These are phyloP conservation scores for Vanrija sp. DNA, from an alignment of 1,284 basidiomycete genomes.

Conservation along the genomic window DNA sequence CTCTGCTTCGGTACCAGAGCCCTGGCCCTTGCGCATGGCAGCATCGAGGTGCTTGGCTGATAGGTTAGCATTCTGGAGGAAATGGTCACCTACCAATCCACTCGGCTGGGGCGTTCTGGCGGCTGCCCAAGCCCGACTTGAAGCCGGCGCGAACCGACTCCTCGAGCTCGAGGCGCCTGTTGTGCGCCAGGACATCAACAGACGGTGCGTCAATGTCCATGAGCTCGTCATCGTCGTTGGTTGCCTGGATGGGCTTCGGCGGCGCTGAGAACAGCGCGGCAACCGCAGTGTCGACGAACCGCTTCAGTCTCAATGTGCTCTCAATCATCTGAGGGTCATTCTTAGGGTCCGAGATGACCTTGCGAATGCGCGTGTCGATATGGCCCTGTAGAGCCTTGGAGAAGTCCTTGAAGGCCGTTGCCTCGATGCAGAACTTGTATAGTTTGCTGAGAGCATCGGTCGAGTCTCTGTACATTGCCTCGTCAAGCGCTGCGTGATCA, in stretches of 20 bases:
- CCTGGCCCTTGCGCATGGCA: slow-evolving; percentile 80
- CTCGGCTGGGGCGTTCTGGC: slow-evolving; percentile 85
- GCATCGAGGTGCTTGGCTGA: slow-evolving; percentile 80
- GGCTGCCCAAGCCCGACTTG: slow-evolving; percentile 70
- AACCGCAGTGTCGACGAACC: slow-evolving; percentile 58
- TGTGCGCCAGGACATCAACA: not conserved
- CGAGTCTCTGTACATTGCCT: slow-evolving; percentile 58
- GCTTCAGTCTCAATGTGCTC: slow-evolving; percentile 66
- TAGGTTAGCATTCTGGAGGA: not conserved
- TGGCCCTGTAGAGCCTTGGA: slow-evolving; percentile 62
- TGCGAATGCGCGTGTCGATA: slow-evolving; percentile 41
- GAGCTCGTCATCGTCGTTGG: not conserved
- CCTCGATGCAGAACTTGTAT: slow-evolving; percentile 63
- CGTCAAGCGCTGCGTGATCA: slow-evolving; percentile 55
- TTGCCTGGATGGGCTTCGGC: not conserved
- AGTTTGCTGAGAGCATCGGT: slow-evolving; percentile 56
- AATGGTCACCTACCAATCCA: slow-evolving; percentile 59
- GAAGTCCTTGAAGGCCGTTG: slow-evolving; percentile 56
- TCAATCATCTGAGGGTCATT: slow-evolving; percentile 67
- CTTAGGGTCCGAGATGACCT: slow-evolving; percentile 53
- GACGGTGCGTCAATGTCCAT: not conserved
- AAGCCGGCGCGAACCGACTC: slow-evolving; percentile 64
- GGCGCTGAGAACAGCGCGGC: slow-evolving; percentile 52
- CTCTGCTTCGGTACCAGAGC: slow-evolving; percentile 62
- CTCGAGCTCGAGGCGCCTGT: slow-evolving; percentile 28